A percentile compares a stretch with the other conserved stretches of the same genome.
These are phyloP conservation scores for Lasiodiplodia sp. DNA, from an alignment of 2,329 filamentous ascomycete species.

Conservation along the genomic window DNA sequence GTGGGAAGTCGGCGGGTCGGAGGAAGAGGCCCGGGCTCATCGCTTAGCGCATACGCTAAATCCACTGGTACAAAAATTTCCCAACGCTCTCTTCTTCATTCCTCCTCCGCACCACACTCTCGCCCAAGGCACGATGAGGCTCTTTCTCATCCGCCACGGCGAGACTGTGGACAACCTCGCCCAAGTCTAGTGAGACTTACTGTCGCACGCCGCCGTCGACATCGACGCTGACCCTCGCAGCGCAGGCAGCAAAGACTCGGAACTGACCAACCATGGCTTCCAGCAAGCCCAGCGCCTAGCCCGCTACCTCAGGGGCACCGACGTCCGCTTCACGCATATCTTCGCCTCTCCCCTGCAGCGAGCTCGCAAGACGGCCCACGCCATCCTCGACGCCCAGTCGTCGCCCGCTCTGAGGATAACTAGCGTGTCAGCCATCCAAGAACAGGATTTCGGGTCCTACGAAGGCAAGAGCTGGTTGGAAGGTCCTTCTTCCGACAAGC, in stretches of 20 bases:
- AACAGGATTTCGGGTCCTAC: constrained; percentile 76
- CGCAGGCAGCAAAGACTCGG: constrained; percentile 81
- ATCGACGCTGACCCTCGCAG: constrained; percentile 53
- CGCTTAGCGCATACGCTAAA: constrained; percentile 7
- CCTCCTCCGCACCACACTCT: constrained; percentile 9
- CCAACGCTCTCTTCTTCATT: neutral
- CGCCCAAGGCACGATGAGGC: constrained; percentile 55
- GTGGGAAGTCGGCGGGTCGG: neutral
- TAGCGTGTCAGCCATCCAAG: constrained; percentile 58
- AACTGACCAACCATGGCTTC: constrained; percentile 81
- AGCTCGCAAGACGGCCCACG: constrained; percentile 74
- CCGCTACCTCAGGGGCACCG: constrained; percentile 68
- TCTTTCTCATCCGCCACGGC: constrained; percentile 85
- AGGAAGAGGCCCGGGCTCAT: neutral
- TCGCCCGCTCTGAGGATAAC: constrained; percentile 8
- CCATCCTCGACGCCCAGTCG: constrained; percentile 66
- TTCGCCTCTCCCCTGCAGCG: constrained; percentile 82
- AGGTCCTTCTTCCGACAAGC: constrained; percentile 50
- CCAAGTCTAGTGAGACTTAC: constrained; percentile 67
- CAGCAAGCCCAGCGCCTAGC: constrained; percentile 79
- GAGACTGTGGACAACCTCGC: constrained; percentile 92
- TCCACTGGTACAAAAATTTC: constrained; percentile 14
- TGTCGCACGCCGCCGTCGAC: neutral
- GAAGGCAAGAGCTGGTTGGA: constrained; percentile 68
- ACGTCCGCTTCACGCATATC: constrained; percentile 71